phyloP scores from a whole-genome alignment of 306 rosid species.

The Prunus mume region DNA sequence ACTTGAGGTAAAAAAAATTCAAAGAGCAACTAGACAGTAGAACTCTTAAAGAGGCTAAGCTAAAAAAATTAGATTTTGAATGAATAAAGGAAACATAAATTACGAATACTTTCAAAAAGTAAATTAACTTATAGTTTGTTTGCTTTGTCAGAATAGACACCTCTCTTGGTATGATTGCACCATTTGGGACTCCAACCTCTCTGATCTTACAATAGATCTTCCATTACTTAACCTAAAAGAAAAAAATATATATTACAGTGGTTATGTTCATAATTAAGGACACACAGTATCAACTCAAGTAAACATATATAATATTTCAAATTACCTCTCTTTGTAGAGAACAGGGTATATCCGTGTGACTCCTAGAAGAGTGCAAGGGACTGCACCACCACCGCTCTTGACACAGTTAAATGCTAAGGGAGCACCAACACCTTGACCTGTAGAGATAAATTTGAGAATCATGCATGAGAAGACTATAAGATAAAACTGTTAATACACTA shows the following conservation, averaged over 20 bases:
- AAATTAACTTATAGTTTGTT: conserved; percentile 6
- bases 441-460: conserved; percentile 16
- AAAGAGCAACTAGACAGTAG: background rate
- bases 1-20: background rate
- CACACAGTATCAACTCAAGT: background rate
- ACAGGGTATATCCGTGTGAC: conserved; percentile 77
- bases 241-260: conserved; percentile 14
- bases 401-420: conserved; percentile 88
- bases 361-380: conserved; percentile 84
- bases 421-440: conserved; percentile 65
- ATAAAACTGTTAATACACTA: conserved; percentile 17
- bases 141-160: conserved; percentile 32
- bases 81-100: conserved; percentile 13
- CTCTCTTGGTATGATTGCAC: conserved; percentile 61
- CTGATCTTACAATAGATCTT: conserved; percentile 70
- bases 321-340: conserved; percentile 82
- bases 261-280: conserved; percentile 13
- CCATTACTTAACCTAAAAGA: conserved; percentile 64
- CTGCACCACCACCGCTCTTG: conserved; percentile 68
- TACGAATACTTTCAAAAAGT: conserved; percentile 14
- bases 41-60: background rate
- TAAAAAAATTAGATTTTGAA: conserved; percentile 9
- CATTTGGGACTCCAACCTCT: conserved; percentile 66
- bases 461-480: conserved; percentile 25
- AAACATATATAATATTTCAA: conserved; percentile 9